Conservation (phyloP, 176 grass and related monocot genomes). For the Areca catechu region DNA sequence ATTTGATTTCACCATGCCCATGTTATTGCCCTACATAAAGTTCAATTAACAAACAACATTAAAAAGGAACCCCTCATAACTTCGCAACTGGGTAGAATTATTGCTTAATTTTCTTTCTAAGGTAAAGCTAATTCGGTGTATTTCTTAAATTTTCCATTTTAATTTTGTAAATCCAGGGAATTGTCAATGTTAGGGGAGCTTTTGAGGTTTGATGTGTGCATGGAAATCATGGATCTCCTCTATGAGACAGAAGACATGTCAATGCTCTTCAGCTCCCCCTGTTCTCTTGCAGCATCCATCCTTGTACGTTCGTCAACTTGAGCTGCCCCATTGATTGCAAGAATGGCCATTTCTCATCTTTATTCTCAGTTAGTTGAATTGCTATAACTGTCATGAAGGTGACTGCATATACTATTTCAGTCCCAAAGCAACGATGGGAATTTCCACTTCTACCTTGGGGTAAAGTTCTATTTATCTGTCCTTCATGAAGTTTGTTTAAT, state of each 20-base stretch:
- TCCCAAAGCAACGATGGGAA: constrained; percentile 81
- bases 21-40: too few relatives aligned
- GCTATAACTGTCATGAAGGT: constrained; percentile 35
- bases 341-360: too few relatives aligned
- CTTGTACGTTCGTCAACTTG: constrained; percentile 40
- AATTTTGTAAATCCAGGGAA: constrained; percentile 33
- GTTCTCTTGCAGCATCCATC: constrained; percentile 64
- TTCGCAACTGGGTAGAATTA: too few relatives aligned
- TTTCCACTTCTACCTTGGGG: constrained; percentile 94
- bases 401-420: constrained; percentile 68
- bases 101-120: too few relatives aligned
- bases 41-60: too few relatives aligned
- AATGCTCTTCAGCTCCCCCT: constrained; percentile 47
- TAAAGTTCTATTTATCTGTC: constrained; percentile 16
- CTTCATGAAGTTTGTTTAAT: too few relatives aligned
- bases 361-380: neutral
- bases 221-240: constrained; percentile 87
- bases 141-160: neutral
- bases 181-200: constrained; percentile 71
- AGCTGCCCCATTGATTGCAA: too few relatives aligned
- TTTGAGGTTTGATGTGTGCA: constrained; percentile 60
- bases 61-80: too few relatives aligned
- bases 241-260: constrained; percentile 68
- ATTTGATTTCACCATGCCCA: too few relatives aligned
- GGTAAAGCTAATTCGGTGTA: neutral